Conservation (phyloP, 257 asterid species). For the Coffea eugenioides region DNA sequence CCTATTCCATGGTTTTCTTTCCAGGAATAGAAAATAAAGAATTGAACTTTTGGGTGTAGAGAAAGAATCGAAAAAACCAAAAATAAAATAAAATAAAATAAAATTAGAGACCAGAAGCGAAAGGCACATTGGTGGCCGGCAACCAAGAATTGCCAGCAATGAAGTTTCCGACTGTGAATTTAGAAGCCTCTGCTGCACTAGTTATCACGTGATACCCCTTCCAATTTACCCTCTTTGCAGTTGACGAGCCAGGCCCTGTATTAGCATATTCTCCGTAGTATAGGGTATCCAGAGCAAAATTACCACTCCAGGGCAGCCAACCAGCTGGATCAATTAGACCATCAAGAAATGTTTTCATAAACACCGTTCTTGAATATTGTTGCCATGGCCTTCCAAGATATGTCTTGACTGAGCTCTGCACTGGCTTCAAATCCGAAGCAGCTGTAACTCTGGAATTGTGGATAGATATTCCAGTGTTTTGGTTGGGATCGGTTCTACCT, state of each 20-base stretch:
- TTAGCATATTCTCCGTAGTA: conserved; percentile 81
- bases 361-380: conserved; percentile 63
- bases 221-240: conserved; percentile 69
- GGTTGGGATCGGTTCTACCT: conserved; percentile 73
- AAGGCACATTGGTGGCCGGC: conserved; percentile 67
- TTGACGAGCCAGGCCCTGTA: conserved; percentile 80
- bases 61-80: too few species aligned
- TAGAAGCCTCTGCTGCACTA: conserved; percentile 58
- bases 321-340: conserved; percentile 66
- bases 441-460: conserved; percentile 59
- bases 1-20: background rate
- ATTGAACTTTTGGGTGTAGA: background rate
- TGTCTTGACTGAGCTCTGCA: conserved; percentile 58
- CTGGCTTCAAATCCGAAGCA: conserved; percentile 53
- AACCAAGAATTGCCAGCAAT: conserved; percentile 76
- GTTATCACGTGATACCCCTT: conserved; percentile 72
- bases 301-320: conserved; percentile 87
- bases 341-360: conserved; percentile 61
- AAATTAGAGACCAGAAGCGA: conserved; percentile 58
- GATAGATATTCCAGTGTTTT: conserved; percentile 80
- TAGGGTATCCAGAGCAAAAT: conserved; percentile 64
- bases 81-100: too few species aligned
- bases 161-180: conserved; percentile 61
- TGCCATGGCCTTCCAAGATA: conserved; percentile 95
- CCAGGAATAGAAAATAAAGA: background rate